Conservation (phyloP, 1,284 basidiomycete species). For the Anthracocystis setariae region DNA sequence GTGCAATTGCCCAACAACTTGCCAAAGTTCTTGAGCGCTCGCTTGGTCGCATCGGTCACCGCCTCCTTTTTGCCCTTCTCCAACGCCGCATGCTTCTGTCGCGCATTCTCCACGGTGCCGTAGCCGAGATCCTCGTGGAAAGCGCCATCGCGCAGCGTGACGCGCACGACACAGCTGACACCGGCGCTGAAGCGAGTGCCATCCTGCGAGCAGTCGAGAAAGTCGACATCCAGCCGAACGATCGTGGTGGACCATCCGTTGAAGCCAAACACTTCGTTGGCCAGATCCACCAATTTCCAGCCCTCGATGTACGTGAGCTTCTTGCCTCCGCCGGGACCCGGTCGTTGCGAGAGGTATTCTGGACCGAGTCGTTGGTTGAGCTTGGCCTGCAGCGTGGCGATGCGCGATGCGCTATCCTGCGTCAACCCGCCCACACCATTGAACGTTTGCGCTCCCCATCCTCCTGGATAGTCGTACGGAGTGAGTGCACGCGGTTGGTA, state of each 20-base stretch:
- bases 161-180: conserved; percentile 83
- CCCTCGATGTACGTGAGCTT: conserved; percentile 96
- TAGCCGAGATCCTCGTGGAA: conserved; percentile 85
- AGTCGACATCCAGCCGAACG: conserved; percentile 78
- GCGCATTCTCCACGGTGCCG: conserved; percentile 84
- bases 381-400: conserved; percentile 81
- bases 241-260: conserved; percentile 95
- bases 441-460: conserved; percentile 45
- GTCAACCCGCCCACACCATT: conserved; percentile 34
- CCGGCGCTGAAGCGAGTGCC: conserved; percentile 77
- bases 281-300: conserved; percentile 79
- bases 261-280: conserved; percentile 98
- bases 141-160: conserved; percentile 86
- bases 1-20: conserved; percentile 91
- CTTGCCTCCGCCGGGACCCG: conserved; percentile 76
- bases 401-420: conserved; percentile 52
- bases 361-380: conserved; percentile 89
- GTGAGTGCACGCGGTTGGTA: conserved; percentile 30
- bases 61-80: conserved; percentile 99
- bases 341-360: conserved; percentile 88
- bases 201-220: conserved; percentile 71
- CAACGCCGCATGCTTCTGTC: conserved; percentile 83
- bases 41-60: conserved; percentile 91
- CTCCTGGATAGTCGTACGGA: conserved; percentile 47
- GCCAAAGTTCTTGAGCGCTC: conserved; percentile 89